phyloP scores from a whole-genome alignment of 352 stramenopile species.

The Aphanomyces invadans region DNA sequence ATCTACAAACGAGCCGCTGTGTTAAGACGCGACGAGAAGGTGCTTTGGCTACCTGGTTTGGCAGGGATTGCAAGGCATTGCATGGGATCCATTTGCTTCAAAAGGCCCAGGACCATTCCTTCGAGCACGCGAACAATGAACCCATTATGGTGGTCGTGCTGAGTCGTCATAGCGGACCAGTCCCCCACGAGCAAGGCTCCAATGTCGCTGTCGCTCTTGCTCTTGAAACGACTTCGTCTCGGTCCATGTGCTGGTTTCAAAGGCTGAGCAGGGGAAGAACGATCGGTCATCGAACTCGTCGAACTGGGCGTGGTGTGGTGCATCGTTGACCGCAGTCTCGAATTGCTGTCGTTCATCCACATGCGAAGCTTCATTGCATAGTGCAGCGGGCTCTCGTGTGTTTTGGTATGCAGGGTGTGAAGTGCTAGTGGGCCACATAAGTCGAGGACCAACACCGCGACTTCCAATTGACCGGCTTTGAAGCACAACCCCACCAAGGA shows the following conservation, averaged over 20 bases:
- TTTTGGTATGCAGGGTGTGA: conserved; percentile 25
- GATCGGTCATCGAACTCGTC: too few relatives aligned
- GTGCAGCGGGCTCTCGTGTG: conserved; percentile 37
- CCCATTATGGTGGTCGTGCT: neutral
- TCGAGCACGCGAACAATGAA: conserved; percentile 18
- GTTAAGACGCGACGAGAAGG: too few relatives aligned
- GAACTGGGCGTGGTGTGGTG: too few relatives aligned
- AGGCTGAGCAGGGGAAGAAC: too few relatives aligned
- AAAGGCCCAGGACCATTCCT: conserved; percentile 14
- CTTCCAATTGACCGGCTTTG: conserved; percentile 50
- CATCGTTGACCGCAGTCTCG: conserved; percentile 8
- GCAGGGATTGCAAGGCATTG: too few relatives aligned
- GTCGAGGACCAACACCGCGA: conserved; percentile 50
- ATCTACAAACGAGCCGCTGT: conserved; percentile 11
- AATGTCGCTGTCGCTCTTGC: conserved; percentile 44
- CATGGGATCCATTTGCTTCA: conserved; percentile 13
- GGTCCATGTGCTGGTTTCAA: conserved; percentile 16
- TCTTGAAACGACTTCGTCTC: conserved; percentile 35
- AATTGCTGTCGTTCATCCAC: conserved; percentile 31
- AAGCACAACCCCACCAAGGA: conserved; percentile 42
- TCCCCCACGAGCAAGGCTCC: conserved; percentile 24
- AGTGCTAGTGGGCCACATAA: conserved; percentile 12
- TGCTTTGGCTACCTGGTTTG: too few relatives aligned
- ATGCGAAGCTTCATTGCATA: conserved; percentile 39
- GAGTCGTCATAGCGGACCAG: neutral